Percentiles rank a stretch among this genome's conserved stretches.
phyloP scores from a whole-genome alignment of 768 basidiomycete genomes.

The Xerocomus spinulosus region DNA sequence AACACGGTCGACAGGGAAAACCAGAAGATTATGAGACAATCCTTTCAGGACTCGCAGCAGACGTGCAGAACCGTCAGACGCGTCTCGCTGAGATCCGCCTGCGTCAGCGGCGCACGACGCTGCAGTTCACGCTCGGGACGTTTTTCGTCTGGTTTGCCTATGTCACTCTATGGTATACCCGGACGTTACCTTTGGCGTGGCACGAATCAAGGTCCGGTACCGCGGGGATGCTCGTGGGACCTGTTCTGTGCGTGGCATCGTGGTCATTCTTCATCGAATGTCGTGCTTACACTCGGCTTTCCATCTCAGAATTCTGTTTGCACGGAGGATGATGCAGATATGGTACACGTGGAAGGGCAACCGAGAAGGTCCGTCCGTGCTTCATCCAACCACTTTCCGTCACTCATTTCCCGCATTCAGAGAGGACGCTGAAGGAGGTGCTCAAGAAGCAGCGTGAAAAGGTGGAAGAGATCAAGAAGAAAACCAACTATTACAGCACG shows the following conservation, averaged over 20 bases:
- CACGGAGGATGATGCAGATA: slow-evolving; percentile 73
- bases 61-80: slow-evolving; percentile 70
- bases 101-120: slow-evolving; percentile 73
- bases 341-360: slow-evolving; percentile 81
- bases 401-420: slow-evolving; percentile 36
- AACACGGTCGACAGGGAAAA: slow-evolving; percentile 8
- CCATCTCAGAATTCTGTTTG: slow-evolving; percentile 68
- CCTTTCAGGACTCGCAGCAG: slow-evolving; percentile 58
- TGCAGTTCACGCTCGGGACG: slow-evolving; percentile 75
- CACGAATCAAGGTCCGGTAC: slow-evolving; percentile 34
- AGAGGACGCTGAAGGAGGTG: slow-evolving; percentile 70
- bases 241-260: slow-evolving; percentile 60
- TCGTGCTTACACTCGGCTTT: background rate
- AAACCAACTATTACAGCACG: slow-evolving; percentile 93
- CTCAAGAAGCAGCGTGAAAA: slow-evolving; percentile 77
- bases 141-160: slow-evolving; percentile 70
- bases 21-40: slow-evolving; percentile 73
- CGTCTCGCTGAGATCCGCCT: slow-evolving; percentile 79
- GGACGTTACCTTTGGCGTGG: slow-evolving; percentile 43
- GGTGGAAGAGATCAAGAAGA: slow-evolving; percentile 96
- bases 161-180: slow-evolving; percentile 69
- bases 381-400: background rate
- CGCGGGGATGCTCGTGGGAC: slow-evolving; percentile 58
- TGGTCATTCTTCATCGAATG: background rate
- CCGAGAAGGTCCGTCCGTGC: slow-evolving; percentile 56